Conservation (phyloP, 768 basidiomycete species). For the Rhodosporidiobolus sp. region DNA sequence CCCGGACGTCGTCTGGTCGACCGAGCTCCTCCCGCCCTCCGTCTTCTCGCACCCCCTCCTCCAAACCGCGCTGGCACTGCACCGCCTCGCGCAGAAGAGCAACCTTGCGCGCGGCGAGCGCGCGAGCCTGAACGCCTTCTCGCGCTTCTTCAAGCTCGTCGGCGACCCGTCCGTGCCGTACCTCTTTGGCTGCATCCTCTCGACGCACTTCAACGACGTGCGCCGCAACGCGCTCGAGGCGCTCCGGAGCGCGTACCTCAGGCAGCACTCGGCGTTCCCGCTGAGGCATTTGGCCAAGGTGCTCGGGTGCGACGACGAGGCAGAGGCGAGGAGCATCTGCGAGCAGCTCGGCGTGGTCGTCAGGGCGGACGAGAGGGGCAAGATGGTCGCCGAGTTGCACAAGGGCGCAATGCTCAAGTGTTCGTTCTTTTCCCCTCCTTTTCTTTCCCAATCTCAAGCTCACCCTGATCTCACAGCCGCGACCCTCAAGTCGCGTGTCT, state of each 20-base stretch:
- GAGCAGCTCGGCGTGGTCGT: conserved; percentile 45
- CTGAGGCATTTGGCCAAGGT: conserved; percentile 46
- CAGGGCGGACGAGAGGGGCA: conserved; percentile 18
- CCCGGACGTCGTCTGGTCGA: conserved; percentile 49
- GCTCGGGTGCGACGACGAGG: conserved; percentile 50
- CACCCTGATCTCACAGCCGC: conserved; percentile 38
- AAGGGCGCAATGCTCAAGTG: conserved; percentile 32
- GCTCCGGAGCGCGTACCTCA: conserved; percentile 61
- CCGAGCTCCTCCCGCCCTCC: conserved; percentile 52
- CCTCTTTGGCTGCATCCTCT: conserved; percentile 81
- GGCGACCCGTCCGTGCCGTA: conserved; percentile 71
- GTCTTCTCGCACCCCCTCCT: conserved; percentile 73
- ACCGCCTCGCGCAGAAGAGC: conserved; percentile 71
- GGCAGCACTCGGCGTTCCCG: conserved; percentile 46
- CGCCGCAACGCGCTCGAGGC: conserved; percentile 55
- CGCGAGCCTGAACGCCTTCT: conserved; percentile 55
- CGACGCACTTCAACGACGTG: conserved; percentile 70
- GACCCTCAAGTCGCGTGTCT: conserved; percentile 43
- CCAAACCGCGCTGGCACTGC: conserved; percentile 75
- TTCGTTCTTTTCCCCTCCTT: conserved; percentile 2
- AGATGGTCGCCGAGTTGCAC: conserved; percentile 35
- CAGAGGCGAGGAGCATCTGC: conserved; percentile 45
- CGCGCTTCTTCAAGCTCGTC: conserved; percentile 66
- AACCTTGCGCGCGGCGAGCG: conserved; percentile 51
- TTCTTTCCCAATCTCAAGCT: neutral